Evolutionary conservation across 257 asterid species (phyloP), one percentile per base, ranked within the genome.

Genomic region (Dorcoceras hygrometricum): DNA sequence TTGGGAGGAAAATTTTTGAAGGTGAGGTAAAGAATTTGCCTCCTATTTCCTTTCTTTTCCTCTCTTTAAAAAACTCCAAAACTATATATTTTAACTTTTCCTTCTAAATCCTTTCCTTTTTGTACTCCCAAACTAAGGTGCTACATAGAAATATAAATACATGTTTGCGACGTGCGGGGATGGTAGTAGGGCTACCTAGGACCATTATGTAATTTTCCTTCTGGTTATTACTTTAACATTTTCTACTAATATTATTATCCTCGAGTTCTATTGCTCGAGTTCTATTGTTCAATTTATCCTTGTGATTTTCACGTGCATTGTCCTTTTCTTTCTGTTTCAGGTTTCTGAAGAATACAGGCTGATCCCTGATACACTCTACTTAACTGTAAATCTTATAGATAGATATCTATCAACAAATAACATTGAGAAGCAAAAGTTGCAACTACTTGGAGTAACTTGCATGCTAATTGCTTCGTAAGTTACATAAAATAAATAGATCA

Each of bases 401-500:
- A 82, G 97, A 58, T 94, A 78, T 77, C 83, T 94, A 56, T 85
- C 97, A 22, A 87, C 70, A 73, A 84, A 79, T 66, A 82, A 80
- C 76, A 81, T 90, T 57, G 95, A 91, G 82, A 94, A 87, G 81
- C 95, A 83, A 76, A 94, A 87, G 75, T 80, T 94, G 75, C 99
- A 94, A 76, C 89, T 94, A 69, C 89, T 94, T 75, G 99, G 99
- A 14, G 95, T 94, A 65, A 90, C 99, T 68, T 90, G 97, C 97
- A 85, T 94, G 97, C 89, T 94, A 66, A 88, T 90, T 82, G 90
- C 99, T 66, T 94, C 96, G 99, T 94, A 90, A 87, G 85, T 82
- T 63, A 54, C 29, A 28, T 20, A 68, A 74, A 57, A 43, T 58
- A 26, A 34, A 3, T n/a, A 50, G 36, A 73, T 54, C 48, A 71